Conservation (phyloP, 2,329 filamentous ascomycete species). For the Apiospora saccharicola region DNA sequence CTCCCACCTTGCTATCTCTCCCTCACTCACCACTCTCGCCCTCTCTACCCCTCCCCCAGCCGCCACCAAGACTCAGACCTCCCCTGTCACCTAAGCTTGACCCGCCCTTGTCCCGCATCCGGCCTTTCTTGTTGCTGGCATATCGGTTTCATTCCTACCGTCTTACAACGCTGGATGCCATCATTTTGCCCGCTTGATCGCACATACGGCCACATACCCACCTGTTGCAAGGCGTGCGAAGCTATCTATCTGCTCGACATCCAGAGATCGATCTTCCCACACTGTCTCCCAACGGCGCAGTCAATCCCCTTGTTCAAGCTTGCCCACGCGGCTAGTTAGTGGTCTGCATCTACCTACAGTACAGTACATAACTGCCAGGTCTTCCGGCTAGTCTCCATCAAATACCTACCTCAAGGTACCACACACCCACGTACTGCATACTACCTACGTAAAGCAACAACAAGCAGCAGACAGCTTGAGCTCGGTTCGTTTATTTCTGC, state of each 20-base stretch:
- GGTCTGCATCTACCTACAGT: constrained; percentile 9
- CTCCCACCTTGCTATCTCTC: neutral
- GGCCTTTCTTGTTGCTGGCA: constrained; percentile 9
- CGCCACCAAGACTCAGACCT: constrained; percentile 19
- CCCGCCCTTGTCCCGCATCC: constrained; percentile 15
- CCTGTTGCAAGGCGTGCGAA: constrained; percentile 8
- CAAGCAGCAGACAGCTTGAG: constrained; percentile 9
- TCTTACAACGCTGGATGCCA: constrained; percentile 19
- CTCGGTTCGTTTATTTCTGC: constrained; percentile 14
- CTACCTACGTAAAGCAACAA: constrained; percentile 14
- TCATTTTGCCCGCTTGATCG: constrained; percentile 20
- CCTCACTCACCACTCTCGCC: neutral
- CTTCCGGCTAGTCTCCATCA: constrained; percentile 18
- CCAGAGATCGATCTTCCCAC: neutral
- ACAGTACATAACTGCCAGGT: neutral
- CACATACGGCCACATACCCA: constrained; percentile 12
- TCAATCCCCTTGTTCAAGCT: neutral
- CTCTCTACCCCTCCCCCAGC: constrained; percentile 9
- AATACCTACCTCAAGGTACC: constrained; percentile 31
- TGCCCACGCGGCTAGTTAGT: constrained; percentile 19
- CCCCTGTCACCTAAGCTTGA: constrained; percentile 6
- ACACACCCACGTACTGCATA: constrained; percentile 24
- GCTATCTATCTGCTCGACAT: neutral
- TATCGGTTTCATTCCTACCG: constrained; percentile 21
- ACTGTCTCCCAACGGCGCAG: neutral